Evolutionary conservation across 2,329 filamentous ascomycete species (phyloP).

Genomic region (Fusarium musae): DNA sequence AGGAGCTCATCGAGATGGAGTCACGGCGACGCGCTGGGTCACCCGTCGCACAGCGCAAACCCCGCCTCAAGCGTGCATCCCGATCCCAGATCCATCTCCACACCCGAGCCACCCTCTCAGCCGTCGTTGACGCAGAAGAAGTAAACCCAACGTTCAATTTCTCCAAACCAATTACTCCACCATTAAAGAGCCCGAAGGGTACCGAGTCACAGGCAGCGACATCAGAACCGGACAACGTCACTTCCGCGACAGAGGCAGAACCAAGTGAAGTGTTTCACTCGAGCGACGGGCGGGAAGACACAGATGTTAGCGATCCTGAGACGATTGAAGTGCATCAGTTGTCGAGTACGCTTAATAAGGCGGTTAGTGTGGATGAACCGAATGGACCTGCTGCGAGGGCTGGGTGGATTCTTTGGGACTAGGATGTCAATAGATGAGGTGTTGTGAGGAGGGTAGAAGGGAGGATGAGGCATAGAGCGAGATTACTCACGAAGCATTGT

Average conservation of each 20-base stretch:
- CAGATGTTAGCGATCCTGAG: slow-evolving; percentile 50
- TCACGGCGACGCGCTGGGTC: slow-evolving; percentile 46
- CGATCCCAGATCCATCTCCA: slow-evolving; percentile 52
- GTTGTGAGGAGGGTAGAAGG: neutral
- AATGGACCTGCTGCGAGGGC: slow-evolving; percentile 26
- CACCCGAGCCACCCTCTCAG: slow-evolving; percentile 29
- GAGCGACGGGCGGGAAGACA: slow-evolving; percentile 49
- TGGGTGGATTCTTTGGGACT: slow-evolving; percentile 42
- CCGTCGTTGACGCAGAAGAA: slow-evolving; percentile 28
- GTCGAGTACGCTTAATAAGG: slow-evolving; percentile 11
- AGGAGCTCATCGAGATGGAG: slow-evolving; percentile 57
- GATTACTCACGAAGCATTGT: neutral
- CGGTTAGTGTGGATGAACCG: slow-evolving; percentile 1
- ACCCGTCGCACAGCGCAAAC: slow-evolving; percentile 50
- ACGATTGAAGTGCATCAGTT: slow-evolving; percentile 38
- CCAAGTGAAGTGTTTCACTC: slow-evolving; percentile 49
- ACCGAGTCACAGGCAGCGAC: slow-evolving; percentile 4
- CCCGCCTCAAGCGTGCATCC: slow-evolving; percentile 56
- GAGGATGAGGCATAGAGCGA: neutral
- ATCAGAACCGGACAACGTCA: slow-evolving; percentile 7
- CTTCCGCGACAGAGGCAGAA: slow-evolving; percentile 38
- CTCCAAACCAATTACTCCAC: slow-evolving; percentile 49
- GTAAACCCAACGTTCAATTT: slow-evolving; percentile 50
- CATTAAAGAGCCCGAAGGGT: neutral
- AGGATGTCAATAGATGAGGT: neutral